These are phyloP conservation scores for Xylariaceae sp. DNA, from an alignment of 2,329 filamentous ascomycete genomes.

Conservation along the genomic window DNA sequence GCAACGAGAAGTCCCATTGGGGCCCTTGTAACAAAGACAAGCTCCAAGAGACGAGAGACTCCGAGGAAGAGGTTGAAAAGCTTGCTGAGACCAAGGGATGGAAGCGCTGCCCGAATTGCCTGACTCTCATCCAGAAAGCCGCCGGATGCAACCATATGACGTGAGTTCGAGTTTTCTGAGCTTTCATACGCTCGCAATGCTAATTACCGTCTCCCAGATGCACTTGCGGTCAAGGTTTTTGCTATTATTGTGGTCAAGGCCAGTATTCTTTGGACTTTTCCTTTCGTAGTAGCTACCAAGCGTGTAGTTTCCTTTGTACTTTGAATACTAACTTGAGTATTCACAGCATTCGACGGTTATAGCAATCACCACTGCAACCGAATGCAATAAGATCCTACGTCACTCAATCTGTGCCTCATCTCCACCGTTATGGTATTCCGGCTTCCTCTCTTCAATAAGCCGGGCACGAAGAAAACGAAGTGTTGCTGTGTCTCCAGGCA, in stretches of 20 bases:
- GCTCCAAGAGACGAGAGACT: background rate
- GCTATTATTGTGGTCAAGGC: conserved; percentile 18
- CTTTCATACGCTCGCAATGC: conserved; percentile 1
- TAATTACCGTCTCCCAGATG: conserved; percentile 14
- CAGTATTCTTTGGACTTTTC: no score
- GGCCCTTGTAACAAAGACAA: conserved; percentile 13
- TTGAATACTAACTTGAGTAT: no score
- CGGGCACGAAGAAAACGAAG: no score
- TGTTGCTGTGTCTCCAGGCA: no score
- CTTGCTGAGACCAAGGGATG: conserved; percentile 17
- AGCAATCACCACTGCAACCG: no score
- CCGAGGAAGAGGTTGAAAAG: conserved; percentile 2
- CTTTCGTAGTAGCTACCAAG: no score
- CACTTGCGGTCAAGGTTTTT: conserved; percentile 17
- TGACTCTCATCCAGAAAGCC: conserved; percentile 14
- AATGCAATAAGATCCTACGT: no score
- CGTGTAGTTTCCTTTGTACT: no score
- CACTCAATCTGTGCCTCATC: no score
- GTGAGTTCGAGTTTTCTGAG: conserved; percentile 9
- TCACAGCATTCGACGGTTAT: no score
- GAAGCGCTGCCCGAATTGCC: conserved; percentile 22
- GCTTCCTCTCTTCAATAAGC: no score
- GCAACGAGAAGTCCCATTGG: conserved; percentile 20
- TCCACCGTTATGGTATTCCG: no score
- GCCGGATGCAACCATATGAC: conserved; percentile 18